Base-by-base conservation (phyloP, 139 green algal species). In the Picochlorum sp. region DNA sequence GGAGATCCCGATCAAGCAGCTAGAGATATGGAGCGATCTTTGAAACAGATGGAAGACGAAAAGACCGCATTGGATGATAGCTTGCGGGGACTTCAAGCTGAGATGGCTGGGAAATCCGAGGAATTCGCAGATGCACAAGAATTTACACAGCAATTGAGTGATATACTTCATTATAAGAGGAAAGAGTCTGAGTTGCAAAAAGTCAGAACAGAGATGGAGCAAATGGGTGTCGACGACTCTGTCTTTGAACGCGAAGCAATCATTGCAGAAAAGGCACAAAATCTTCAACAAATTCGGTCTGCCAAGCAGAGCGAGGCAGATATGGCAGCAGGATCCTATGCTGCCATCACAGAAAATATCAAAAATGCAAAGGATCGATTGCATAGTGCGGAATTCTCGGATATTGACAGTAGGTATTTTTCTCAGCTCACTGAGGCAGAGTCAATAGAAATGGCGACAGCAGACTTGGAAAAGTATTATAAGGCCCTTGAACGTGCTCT, bases 401-500 rank as follows among this genome's bases (percentile, higher is more conserved):
- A 92, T 58, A 92, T 96, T 24, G 79, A 91, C 11, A 14, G 26
- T 1, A 66, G 72, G 34, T 87, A 89, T 80, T 63, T 68, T 23
- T 69, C 18, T 32, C 66, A 74, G 49, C 61, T 79, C 23, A 69
- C 90, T 34, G 68, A 86, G 66, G 32, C 95, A 58, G 82, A 83
- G 57, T 96, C 91, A 15, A 90, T 79, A 1, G 86, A 96, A 78
- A 90, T 96, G 83, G 90, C 86, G 15, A 84, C 76, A 56, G 51
- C 24, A 4, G 93, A 98, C 68, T 74, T 98, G 52, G 82, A 96
- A 45, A 94, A 92, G 63, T 98, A 97, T 73, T 78, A 95, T 77
- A 91, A 91, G 77, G 92, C 91, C 1, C 83, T 98, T 45, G 92
- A 98, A 75, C 87, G 86, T 69, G 94, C 94, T 18, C 77, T 99